Base-by-base conservation (phyloP, 345 rosid genomes). In the Geranium brycei region DNA sequence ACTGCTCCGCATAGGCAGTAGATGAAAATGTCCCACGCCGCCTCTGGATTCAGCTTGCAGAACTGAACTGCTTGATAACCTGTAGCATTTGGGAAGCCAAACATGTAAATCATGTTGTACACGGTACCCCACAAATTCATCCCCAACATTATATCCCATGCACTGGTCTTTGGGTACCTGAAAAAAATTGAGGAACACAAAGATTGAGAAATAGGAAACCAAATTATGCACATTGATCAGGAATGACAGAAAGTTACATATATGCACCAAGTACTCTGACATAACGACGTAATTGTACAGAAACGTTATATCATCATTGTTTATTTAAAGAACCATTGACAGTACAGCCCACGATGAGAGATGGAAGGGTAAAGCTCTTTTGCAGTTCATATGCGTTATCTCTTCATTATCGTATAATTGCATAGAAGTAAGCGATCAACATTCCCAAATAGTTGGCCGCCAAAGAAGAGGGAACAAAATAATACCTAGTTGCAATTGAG, bases 101-200 rank as follows among this genome's bases (percentile, higher is more conserved):
- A 93, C 99, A 93, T 93, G 83, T 88, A 93, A 58, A 90, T 57
- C 71, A 87, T 51, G 79, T 86, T 93, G 87, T 93, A 88, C 62
- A 90, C 77, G 66, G 97, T 90, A 0, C 96, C 95, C 97, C 99
- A 90, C 67, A 90, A 65, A 65, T 90, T 93, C 97, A 93, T 93
- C 65, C 97, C 97, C 70, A 93, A 58, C 99, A 93, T 93, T 71
- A 93, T 88, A 61, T 85, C 89, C 97, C 97, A 90, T 6, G 97
- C 97, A 68, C 80, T 79, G 0, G 96, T 93, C 79, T 87, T 84
- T 14, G 91, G 91, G 67, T 85, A 90, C 80, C 95, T 90, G 76
- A 8, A 11, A 47, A 23, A 47, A 13, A 11, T 47, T 0, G 11
- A 47, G 53, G 53, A 47, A 47, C 14, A 47, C 53, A 47, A 47